Evolutionary conservation across 352 stramenopile species (phyloP), one percentile per base, ranked within the genome.

Genomic region (Peronospora destructor): DNA sequence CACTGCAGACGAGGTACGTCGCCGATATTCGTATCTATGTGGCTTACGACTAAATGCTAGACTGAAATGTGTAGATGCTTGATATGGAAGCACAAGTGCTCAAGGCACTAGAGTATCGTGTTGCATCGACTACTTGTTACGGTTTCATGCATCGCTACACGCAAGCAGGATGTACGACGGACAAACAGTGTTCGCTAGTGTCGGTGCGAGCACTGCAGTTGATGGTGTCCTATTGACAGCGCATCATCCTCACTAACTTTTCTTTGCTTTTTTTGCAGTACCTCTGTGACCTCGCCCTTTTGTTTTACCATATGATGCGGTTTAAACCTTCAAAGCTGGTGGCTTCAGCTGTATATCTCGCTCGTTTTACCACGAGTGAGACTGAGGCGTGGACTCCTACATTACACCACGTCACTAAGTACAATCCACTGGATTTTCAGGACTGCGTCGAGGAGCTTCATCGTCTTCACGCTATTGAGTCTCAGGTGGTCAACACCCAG

Each of bases 21-120:
- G 13, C 4, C 12, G 16, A 29, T 25, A 23, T 45, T 12, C 38
- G 7, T 51, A 1, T 33, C 21, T 41, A 5, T 14, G n/a, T n/a
- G 3, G 7, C 14, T 35, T 45, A n/a, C 17, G 25, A 25, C 30
- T 61, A 10, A 59, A 39, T 57, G 5, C 14, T 45, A 19, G 44
- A 29, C 0, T 56, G 25, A 36, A 45, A 10, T 9, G 6, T 43
- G 10, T 19, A 89, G 75, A 91, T 91, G 81, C 69, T 91, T 1
- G 64, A 87, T 40, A 91, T 91, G 81, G 81, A 91, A 55, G 57
- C 45, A 32, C 84, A 85, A 55, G 76, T 91, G 12, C 66, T 91
- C 8, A 66, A 87, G 23, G 71, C 74, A 11, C 61, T 91, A 3
- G 70, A 91, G 49, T 91, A 88, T 48, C 79, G 79, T 1, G 56